Evolutionary conservation across 73 alveolate species (phyloP).

Genomic region (Paraurostyla sp.): DNA sequence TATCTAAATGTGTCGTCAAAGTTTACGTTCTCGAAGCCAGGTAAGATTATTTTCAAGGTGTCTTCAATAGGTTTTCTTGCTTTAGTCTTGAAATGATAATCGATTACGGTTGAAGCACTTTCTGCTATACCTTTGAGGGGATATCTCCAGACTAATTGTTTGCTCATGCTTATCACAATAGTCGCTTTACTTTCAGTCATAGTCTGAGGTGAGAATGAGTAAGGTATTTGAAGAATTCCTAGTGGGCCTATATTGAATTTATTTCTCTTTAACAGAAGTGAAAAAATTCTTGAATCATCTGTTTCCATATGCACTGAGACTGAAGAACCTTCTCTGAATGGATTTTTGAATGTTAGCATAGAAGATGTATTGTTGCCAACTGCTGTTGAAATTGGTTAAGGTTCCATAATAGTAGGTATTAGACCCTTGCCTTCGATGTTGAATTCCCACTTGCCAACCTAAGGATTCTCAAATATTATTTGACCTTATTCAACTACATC

Average conservation of each 20-base stretch:
- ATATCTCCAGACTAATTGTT: slow-evolving; percentile 95
- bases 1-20: slow-evolving; percentile 81
- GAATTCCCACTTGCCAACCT: slow-evolving; percentile 97
- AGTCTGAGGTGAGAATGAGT: slow-evolving; percentile 94
- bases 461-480: slow-evolving; percentile 87
- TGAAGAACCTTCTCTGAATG: slow-evolving; percentile 93
- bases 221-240: slow-evolving; percentile 93
- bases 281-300: slow-evolving; percentile 87
- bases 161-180: slow-evolving; percentile 93
- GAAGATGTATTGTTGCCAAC: slow-evolving; percentile 98
- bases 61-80: slow-evolving; percentile 90
- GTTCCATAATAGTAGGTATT: slow-evolving; percentile 97
- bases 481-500: slow-evolving; percentile 90
- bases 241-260: slow-evolving; percentile 93
- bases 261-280: slow-evolving; percentile 89
- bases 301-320: slow-evolving; percentile 89
- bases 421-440: slow-evolving; percentile 96
- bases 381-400: slow-evolving; percentile 92
- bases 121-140: slow-evolving; percentile 98
- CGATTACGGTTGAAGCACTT: slow-evolving; percentile 91
- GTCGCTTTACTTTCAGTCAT: slow-evolving; percentile 95
- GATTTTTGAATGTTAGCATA: slow-evolving; percentile 96
- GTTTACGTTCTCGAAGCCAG: slow-evolving; percentile 79
- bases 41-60: slow-evolving; percentile 81
- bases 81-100: slow-evolving; percentile 92